Evolutionary conservation across 164 flowering plant species (phyloP), one percentile per base, ranked within the genome.

Genomic region (Vitis riparia): DNA sequence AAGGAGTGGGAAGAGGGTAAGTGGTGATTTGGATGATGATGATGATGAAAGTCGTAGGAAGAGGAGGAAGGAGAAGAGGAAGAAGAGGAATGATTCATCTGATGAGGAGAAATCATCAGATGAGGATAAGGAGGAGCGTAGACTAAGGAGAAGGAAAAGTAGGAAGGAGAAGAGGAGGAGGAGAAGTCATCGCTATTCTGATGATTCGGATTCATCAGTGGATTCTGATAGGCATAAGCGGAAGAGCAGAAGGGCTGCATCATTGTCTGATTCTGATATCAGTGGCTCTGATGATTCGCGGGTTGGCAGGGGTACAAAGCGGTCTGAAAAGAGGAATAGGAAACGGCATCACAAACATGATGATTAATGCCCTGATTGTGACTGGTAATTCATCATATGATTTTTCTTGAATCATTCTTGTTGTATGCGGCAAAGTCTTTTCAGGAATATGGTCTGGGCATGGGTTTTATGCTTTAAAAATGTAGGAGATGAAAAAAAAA

Each of bases 81-180:
- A 83, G 79, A 81, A 73, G 68, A 83, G 82, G 67, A 78, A 82
- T 73, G 86, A 80, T 11, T 84, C 91, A 2, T 76, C 82, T 0
- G 88, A 84, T 80, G 82, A 78, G 55, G 88, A 82, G 44, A 37
- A 37, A 37, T 84, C 91, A 1, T 76, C 82, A 0, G 88, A 84
- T 80, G 82, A 78, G 55, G 88, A 82, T 37, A 37, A 37, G 48
- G 78, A 73, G 23, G 69, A 81, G 55, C 63, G 63, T 16, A 62
- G 64, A 14, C 75, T 57, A 6, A 75, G 65, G 51, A 66, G 59
- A 27, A 73, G 86, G 70, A 81, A 76, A 74, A 81, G 80, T 51
- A 77, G 80, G 74, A 83, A 82, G 74, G 79, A 82, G 71, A 83
- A 81, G 82, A 82, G 86, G 80, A 85, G 89, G 74, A 87, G 92